These are phyloP conservation scores for Plasmodium reichenowi DNA, from an alignment of 169 alveolate genomes.

Conservation along the genomic window DNA sequence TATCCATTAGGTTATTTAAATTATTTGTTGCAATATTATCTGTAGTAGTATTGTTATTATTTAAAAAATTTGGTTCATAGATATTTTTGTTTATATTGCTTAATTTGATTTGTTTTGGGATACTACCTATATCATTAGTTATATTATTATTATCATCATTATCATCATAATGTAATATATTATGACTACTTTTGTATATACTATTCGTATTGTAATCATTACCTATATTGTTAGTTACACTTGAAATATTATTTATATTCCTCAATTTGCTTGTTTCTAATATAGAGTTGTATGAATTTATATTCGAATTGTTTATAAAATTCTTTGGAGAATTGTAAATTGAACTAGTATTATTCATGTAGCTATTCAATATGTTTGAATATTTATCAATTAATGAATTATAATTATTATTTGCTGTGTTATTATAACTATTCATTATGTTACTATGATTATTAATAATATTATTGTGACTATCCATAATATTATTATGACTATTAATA, in stretches of 20 bases:
- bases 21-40: constrained; percentile 4
- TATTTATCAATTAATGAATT: constrained; percentile 59
- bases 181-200: constrained; percentile 5
- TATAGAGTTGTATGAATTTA: constrained; percentile 31
- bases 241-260: constrained; percentile 11
- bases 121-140: neutral
- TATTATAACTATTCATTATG: constrained; percentile 10
- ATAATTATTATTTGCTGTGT: constrained; percentile 9
- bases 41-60: neutral
- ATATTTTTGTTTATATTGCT: neutral
- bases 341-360: constrained; percentile 29
- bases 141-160: constrained; percentile 7
- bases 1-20: constrained; percentile 20
- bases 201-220: constrained; percentile 9
- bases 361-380: constrained; percentile 60
- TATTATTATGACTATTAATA: neutral
- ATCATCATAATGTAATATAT: constrained; percentile 13
- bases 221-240: neutral
- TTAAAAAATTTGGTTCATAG: constrained; percentile 1
- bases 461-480: neutral
- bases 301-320: constrained; percentile 17
- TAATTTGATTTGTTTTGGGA: neutral
- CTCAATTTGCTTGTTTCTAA: constrained; percentile 24
- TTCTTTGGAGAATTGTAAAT: constrained; percentile 13
- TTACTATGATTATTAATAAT: constrained; percentile 1